Evolutionary conservation across 23 red algal genomes (phyloP).

Genomic region (Cyanidioschyzon merolae): DNA sequence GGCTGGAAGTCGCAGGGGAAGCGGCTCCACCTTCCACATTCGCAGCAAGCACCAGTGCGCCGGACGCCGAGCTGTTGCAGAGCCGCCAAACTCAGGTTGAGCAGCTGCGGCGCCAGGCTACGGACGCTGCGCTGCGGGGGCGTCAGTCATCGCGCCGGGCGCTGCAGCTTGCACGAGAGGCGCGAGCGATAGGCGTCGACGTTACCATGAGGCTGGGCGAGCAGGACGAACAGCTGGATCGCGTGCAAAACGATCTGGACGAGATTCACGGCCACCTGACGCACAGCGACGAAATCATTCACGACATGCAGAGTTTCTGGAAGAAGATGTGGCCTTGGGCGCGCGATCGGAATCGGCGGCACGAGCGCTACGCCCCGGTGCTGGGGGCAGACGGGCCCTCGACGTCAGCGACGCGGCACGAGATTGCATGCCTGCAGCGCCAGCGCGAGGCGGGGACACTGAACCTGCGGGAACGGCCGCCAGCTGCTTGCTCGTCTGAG

Average conservation of each 20-base stretch:
- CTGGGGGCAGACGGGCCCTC: not conserved
- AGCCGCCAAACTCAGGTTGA: not conserved
- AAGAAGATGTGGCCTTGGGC: conserved; percentile 17
- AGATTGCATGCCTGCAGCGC: not conserved
- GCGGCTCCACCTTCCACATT: no score
- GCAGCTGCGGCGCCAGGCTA: not conserved
- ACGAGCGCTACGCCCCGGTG: not conserved
- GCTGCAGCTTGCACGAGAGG: not conserved
- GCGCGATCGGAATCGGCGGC: conserved; percentile 1
- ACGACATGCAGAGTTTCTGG: conserved; percentile 14
- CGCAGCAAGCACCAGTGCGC: not conserved
- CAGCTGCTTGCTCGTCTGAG: not conserved
- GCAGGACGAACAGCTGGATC: conserved; percentile 9
- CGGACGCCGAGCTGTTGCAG: not conserved
- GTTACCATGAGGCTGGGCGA: not conserved
- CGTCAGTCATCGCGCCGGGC: not conserved
- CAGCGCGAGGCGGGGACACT: not conserved
- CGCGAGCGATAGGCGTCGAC: not conserved
- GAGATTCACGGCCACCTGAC: conserved; percentile 16
- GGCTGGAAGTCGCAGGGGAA: no score
- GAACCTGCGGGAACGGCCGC: not conserved
- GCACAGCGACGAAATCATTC: conserved; percentile 13
- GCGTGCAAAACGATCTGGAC: conserved; percentile 11
- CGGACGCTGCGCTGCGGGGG: not conserved
- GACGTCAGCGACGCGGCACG: not conserved